Evolutionary conservation across 2,329 filamentous ascomycete species (phyloP).

Genomic region (Herpotrichia juniperi): DNA sequence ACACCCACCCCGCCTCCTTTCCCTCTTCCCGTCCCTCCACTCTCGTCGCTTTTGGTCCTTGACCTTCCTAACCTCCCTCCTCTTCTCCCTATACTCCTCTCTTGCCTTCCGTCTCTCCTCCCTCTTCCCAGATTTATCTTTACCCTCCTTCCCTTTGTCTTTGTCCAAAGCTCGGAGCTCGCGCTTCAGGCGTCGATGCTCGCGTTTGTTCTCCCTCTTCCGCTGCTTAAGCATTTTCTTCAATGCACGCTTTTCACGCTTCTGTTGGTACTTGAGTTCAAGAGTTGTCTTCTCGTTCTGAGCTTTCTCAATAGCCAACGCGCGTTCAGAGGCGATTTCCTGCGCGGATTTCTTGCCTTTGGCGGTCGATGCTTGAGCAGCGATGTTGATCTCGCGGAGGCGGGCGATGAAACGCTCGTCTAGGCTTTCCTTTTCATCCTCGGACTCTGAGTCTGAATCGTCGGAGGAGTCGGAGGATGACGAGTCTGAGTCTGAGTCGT

Average conservation of each 20-base stretch:
- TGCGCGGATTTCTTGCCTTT: slow-evolving; percentile 32
- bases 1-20: slow-evolving; percentile 9
- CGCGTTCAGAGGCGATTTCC: slow-evolving; percentile 30
- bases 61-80: slow-evolving; percentile 7
- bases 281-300: slow-evolving; percentile 19
- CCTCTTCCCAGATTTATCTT: slow-evolving; percentile 17
- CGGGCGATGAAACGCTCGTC: slow-evolving; percentile 20
- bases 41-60: slow-evolving; percentile 8
- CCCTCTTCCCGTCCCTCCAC: slow-evolving; percentile 11
- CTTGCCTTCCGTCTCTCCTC: slow-evolving; percentile 1
- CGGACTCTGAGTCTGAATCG: slow-evolving; percentile 18
- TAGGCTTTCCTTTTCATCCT: slow-evolving; percentile 12
- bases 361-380: slow-evolving; percentile 16
- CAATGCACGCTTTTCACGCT: slow-evolving; percentile 21
- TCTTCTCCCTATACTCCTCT: slow-evolving; percentile 9
- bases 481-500: slow-evolving; percentile 14
- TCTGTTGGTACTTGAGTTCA: slow-evolving; percentile 26
- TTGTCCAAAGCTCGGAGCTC: slow-evolving; percentile 15
- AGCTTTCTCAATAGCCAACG: slow-evolving; percentile 30
- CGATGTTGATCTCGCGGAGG: slow-evolving; percentile 29
- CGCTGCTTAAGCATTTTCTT: slow-evolving; percentile 19
- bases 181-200: slow-evolving; percentile 9
- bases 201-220: slow-evolving; percentile 27
- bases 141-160: slow-evolving; percentile 21
- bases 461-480: too few relatives aligned